Percentiles rank a stretch among this genome's conserved stretches.
Conservation (phyloP, 345 rosid species). For the Citrus medica region DNA sequence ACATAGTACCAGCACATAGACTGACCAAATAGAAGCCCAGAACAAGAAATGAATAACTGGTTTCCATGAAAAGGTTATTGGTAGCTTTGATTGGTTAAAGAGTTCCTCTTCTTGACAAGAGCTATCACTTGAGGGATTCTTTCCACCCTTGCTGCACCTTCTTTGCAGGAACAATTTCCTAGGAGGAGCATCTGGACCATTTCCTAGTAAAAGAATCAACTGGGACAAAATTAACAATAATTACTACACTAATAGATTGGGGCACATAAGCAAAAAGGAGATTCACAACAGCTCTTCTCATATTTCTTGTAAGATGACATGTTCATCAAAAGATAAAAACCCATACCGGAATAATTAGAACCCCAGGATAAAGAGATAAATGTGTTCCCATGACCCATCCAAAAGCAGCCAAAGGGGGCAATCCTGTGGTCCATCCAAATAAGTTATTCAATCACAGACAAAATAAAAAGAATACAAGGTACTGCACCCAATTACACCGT, state of each 20-base stretch:
- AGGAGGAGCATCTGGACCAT: slow-evolving; percentile 88
- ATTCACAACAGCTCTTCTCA: neutral
- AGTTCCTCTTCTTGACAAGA: slow-evolving; percentile 17
- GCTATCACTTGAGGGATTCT: slow-evolving; percentile 25
- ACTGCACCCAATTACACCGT: neutral
- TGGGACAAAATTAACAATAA: slow-evolving; percentile 31
- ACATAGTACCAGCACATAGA: slow-evolving; percentile 63
- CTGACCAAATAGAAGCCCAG: slow-evolving; percentile 71
- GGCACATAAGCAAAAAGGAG: neutral
- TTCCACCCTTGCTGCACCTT: slow-evolving; percentile 24
- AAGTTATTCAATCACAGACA: slow-evolving; percentile 5
- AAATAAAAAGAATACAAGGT: neutral
- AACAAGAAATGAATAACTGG: slow-evolving; percentile 53
- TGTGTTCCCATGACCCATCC: slow-evolving; percentile 92
- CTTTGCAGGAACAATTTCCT: slow-evolving; percentile 54
- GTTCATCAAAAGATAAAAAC: neutral
- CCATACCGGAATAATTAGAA: slow-evolving; percentile 76
- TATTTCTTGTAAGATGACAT: neutral
- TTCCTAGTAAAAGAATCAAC: slow-evolving; percentile 70
- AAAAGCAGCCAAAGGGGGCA: slow-evolving; percentile 83
- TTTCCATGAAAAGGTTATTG: slow-evolving; percentile 50
- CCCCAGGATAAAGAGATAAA: slow-evolving; percentile 79
- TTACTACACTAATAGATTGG: neutral
- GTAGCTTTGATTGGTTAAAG: slow-evolving; percentile 24
- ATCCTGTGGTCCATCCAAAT: slow-evolving; percentile 44